Evolutionary conservation across 2,329 filamentous ascomycete genomes (phyloP).

Genomic region (Drechslerella coelobrocha): DNA sequence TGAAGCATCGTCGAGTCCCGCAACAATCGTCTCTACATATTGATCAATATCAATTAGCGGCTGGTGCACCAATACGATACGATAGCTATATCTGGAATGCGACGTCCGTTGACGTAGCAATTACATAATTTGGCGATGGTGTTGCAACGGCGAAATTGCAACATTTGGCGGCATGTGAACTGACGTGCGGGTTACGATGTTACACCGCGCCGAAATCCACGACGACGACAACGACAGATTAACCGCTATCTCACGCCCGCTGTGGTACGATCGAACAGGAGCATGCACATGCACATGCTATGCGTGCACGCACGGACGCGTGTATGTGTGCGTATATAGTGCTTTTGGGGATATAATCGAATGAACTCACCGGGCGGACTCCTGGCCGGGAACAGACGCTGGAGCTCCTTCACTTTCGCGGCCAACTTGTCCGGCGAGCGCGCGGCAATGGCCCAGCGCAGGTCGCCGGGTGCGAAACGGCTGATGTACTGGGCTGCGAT

Average conservation of each 20-base stretch:
- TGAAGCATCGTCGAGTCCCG: constrained; percentile 51
- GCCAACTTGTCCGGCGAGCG: constrained; percentile 79
- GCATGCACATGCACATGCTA: no score
- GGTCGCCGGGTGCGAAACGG: constrained; percentile 71
- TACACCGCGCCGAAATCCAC: no score
- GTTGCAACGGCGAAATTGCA: not conserved
- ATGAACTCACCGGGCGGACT: constrained; percentile 68
- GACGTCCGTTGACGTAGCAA: no score
- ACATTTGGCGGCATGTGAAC: not conserved
- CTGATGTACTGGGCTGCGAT: constrained; percentile 78
- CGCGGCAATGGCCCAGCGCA: constrained; percentile 88
- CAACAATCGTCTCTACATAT: constrained; percentile 53
- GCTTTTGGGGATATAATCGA: constrained; percentile 10
- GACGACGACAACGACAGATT: no score
- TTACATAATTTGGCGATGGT: no score
- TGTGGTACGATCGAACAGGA: no score
- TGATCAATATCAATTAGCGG: constrained; percentile 58
- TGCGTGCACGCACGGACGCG: no score
- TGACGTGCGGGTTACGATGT: no score
- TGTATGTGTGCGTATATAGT: no score
- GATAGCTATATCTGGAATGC: not conserved
- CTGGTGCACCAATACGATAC: constrained; percentile 55
- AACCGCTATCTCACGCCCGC: no score
- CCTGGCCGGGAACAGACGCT: constrained; percentile 72
- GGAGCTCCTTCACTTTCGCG: constrained; percentile 71